Evolutionary conservation across 768 basidiomycete genomes (phyloP).

Genomic region (Mycena rosella): DNA sequence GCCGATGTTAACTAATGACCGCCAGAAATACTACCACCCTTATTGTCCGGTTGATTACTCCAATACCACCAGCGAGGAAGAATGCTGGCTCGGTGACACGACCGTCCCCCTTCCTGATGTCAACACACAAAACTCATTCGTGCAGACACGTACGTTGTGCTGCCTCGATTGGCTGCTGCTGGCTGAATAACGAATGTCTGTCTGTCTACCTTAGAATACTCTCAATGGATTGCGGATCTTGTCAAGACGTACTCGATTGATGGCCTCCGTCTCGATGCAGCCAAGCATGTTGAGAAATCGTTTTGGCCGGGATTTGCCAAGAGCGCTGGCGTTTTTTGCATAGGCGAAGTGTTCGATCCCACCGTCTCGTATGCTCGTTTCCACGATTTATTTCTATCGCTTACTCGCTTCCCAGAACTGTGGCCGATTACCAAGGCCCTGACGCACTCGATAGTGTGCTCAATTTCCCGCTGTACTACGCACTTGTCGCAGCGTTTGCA

Average conservation of each 20-base stretch:
- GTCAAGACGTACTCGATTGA: constrained; percentile 83
- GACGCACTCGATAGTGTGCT: constrained; percentile 75
- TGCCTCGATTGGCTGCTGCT: too few relatives aligned
- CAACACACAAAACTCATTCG: constrained; percentile 84
- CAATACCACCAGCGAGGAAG: constrained; percentile 77
- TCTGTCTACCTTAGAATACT: constrained; percentile 75
- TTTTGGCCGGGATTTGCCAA: constrained; percentile 85
- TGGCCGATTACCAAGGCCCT: constrained; percentile 72
- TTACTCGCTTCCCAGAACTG: constrained; percentile 56
- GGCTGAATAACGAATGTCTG: too few relatives aligned
- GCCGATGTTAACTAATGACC: not conserved
- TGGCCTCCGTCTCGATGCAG: constrained; percentile 88
- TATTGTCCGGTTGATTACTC: constrained; percentile 82
- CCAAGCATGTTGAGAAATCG: constrained; percentile 66
- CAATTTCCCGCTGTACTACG: constrained; percentile 78
- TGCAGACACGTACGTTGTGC: too few relatives aligned
- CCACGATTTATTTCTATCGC: constrained; percentile 4
- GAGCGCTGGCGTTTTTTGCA: constrained; percentile 87
- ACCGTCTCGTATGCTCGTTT: constrained; percentile 58
- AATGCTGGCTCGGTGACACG: constrained; percentile 88
- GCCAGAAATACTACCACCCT: constrained; percentile 77
- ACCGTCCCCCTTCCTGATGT: constrained; percentile 83
- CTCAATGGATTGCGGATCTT: constrained; percentile 75
- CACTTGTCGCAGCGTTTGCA: constrained; percentile 73
- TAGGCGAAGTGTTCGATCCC: constrained; percentile 81